Base-by-base conservation (phyloP, 768 basidiomycete species). In the Tephrocybe sp. region DNA sequence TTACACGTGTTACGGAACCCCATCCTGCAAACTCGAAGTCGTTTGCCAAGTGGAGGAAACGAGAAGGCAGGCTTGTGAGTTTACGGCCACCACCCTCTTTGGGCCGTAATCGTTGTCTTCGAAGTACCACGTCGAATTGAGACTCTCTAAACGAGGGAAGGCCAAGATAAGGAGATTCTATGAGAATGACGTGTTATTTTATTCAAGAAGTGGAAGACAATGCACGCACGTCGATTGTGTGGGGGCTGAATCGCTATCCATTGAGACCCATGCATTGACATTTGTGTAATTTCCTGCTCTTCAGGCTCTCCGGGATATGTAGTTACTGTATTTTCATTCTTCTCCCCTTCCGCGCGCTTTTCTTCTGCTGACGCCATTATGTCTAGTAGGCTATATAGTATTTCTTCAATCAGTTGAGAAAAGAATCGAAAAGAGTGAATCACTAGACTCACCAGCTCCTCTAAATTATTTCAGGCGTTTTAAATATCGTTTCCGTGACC, bases 21-120 rank as follows among this genome's bases (percentile, higher is more conserved):
- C 85, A 86, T 3, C 85, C 86, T 1, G 86, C 79, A 56, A 88
- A 89, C 56, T 86, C 84, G 52, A 86, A 85, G 31, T 80, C 74
- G 57, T 80, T 78, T 12, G 76, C 65, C 30, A 88, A 74, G 53
- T 84, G 76, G 21, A 82, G 62, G 58, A 84, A 85, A 30, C 82
- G 77, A 5, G 85, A 84, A 4, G 81, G 82, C 4, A 74, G 57
- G 30, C 69, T 56, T 5, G 61, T 62, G 6, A 61, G 41, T 53
- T 78, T 77, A 16, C 70, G 63, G 1, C 72, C 68, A 36, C 76
- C 75, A 24, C 73, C 73, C 33, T 71, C 68, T 13, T 58, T 62
- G 2, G 79, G 73, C 7, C 78, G 75, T 31, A 66, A 61, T 12
- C 80, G 73, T 57, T 84, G 83, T n/a, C 81, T 73, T 15, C 84